These are phyloP conservation scores for Mallotus repandus DNA, from an alignment of 441 rosid species.

Conservation along the genomic window DNA sequence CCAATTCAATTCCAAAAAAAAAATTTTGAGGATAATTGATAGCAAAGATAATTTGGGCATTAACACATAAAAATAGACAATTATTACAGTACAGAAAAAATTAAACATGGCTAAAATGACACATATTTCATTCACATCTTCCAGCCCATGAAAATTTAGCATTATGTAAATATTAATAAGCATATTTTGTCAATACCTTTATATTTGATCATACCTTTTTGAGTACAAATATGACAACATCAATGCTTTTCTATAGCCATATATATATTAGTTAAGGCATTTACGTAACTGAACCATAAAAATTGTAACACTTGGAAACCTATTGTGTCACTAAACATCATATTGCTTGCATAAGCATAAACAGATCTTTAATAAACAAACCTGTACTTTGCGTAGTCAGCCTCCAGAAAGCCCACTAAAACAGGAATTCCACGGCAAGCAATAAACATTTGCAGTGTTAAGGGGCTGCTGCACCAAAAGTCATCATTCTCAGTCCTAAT, in stretches of 20 bases:
- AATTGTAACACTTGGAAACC: no score
- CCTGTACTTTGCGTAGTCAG: conserved; percentile 98
- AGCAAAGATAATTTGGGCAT: background rate
- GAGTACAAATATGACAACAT: no score
- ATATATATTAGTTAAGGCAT: no score
- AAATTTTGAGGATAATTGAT: background rate
- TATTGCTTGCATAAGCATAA: no score
- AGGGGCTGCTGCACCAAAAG: conserved; percentile 70
- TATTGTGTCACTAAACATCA: no score
- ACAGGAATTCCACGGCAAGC: conserved; percentile 94
- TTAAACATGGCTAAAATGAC: background rate
- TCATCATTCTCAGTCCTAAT: conserved; percentile 29
- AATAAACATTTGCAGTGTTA: conserved; percentile 98
- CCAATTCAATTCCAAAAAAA: background rate
- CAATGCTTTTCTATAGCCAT: no score
- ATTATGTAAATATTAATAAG: background rate
- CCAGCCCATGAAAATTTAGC: background rate
- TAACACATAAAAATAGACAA: background rate
- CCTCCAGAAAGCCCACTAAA: conserved; percentile 92
- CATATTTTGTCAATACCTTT: background rate
- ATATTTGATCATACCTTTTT: background rate
- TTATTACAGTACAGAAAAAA: background rate
- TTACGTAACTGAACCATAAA: no score
- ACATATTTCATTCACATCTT: background rate
- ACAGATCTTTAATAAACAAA: conserved; percentile 21